Conservation (phyloP, 495 filamentous ascomycete genomes). For the Filosporella fistucella region DNA sequence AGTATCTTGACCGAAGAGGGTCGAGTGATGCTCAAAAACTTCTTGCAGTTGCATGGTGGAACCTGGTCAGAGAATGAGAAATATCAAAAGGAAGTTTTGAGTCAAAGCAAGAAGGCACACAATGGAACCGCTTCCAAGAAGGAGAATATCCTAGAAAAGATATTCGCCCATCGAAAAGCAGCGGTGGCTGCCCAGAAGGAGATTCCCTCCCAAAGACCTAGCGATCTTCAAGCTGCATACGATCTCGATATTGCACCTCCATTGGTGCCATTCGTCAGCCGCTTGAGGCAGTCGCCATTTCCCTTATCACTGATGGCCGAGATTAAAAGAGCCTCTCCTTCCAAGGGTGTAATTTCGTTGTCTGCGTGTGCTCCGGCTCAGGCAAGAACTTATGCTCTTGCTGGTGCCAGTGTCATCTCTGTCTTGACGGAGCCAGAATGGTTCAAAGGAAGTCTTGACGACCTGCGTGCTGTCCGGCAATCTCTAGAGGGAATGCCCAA, state of each 20-base stretch:
- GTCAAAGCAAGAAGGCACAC: slow-evolving; percentile 23
- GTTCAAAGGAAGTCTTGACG: slow-evolving; percentile 98
- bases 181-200: slow-evolving; percentile 80
- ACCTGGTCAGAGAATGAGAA: slow-evolving; percentile 81
- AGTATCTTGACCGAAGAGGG: slow-evolving; percentile 92
- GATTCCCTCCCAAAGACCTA: slow-evolving; percentile 76
- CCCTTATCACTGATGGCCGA: slow-evolving; percentile 88
- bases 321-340: slow-evolving; percentile 94
- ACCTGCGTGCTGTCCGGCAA: slow-evolving; percentile 82
- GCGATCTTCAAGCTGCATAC: slow-evolving; percentile 84
- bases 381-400: slow-evolving; percentile 85
- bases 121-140: slow-evolving; percentile 49
- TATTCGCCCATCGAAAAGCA: slow-evolving; percentile 78
- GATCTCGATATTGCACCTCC: slow-evolving; percentile 80
- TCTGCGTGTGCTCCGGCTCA: slow-evolving; percentile 84
- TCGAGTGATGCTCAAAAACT: slow-evolving; percentile 86
- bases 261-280: slow-evolving; percentile 73
- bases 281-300: slow-evolving; percentile 76
- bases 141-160: slow-evolving; percentile 81
- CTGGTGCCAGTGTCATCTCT: slow-evolving; percentile 93
- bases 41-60: slow-evolving; percentile 78
- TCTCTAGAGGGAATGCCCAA: slow-evolving; percentile 86
- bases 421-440: slow-evolving; percentile 97
- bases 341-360: slow-evolving; percentile 90
- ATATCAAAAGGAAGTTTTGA: slow-evolving; percentile 34